These are phyloP conservation scores for Calocybe cyanea DNA, from an alignment of 768 basidiomycete species.

Conservation along the genomic window DNA sequence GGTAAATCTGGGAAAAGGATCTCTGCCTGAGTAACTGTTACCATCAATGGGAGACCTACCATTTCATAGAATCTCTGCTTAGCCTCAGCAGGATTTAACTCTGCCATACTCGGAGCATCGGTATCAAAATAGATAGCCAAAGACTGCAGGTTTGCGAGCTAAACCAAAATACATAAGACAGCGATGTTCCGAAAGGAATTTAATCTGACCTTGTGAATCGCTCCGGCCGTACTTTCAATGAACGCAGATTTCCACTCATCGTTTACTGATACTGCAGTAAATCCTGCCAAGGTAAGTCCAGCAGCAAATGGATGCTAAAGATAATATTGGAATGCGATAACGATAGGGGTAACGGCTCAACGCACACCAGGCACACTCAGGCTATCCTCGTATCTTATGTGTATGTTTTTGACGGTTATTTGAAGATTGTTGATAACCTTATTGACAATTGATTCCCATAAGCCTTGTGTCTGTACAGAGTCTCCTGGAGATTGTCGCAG, in stretches of 20 bases:
- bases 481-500: conserved; percentile 29
- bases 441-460: conserved; percentile 75
- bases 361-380: conserved; percentile 88
- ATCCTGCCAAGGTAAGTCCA: conserved; percentile 83
- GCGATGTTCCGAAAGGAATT: neutral
- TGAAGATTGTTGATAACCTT: conserved; percentile 97
- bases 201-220: conserved; percentile 84
- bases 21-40: neutral
- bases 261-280: conserved; percentile 87
- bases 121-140: conserved; percentile 95
- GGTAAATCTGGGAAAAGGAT: conserved; percentile 34
- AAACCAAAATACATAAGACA: neutral
- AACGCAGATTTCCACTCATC: conserved; percentile 86
- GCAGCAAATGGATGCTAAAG: conserved; percentile 80
- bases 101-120: conserved; percentile 77
- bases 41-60: conserved; percentile 34
- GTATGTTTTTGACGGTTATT: conserved; percentile 92
- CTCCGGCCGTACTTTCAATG: conserved; percentile 83
- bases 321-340: neutral
- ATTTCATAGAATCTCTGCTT: conserved; percentile 71
- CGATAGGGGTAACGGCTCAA: conserved; percentile 9
- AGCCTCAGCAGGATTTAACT: conserved; percentile 58
- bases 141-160: conserved; percentile 85
- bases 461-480: conserved; percentile 75
- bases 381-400: conserved; percentile 94